These are phyloP conservation scores for Olyra latifolia DNA, from an alignment of 176 grass and related monocot genomes.

Conservation along the genomic window DNA sequence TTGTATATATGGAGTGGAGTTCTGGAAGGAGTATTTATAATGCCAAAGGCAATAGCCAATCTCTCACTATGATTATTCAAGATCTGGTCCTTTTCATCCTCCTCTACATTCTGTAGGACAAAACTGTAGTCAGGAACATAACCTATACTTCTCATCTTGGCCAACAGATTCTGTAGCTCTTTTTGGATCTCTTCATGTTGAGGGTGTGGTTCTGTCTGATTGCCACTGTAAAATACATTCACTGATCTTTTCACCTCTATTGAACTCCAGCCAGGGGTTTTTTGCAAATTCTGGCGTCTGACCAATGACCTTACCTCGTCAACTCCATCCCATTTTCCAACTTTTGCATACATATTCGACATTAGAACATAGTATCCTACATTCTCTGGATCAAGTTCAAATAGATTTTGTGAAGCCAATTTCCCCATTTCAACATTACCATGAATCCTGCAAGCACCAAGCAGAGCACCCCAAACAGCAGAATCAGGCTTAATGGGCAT, in stretches of 20 bases:
- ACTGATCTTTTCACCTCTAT: conserved; percentile 67
- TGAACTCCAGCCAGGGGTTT: conserved; percentile 84
- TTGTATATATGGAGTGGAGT: conserved; percentile 65
- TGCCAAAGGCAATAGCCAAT: conserved; percentile 72
- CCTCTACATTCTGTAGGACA: conserved; percentile 73
- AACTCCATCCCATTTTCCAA: conserved; percentile 79
- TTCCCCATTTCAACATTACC: conserved; percentile 71
- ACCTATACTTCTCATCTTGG: conserved; percentile 65
- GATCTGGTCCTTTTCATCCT: conserved; percentile 79
- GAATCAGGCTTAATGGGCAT: conserved; percentile 66
- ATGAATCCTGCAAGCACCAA: conserved; percentile 78
- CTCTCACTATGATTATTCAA: conserved; percentile 75
- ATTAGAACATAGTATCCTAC: conserved; percentile 81
- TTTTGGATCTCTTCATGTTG: conserved; percentile 62
- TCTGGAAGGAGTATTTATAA: conserved; percentile 62
- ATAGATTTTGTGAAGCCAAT: conserved; percentile 59
- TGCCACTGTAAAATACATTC: conserved; percentile 72
- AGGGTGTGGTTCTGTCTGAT: conserved; percentile 57
- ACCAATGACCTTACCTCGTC: conserved; percentile 71
- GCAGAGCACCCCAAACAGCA: conserved; percentile 70
- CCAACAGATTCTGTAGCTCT: conserved; percentile 45
- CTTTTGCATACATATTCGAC: conserved; percentile 83
- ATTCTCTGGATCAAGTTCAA: conserved; percentile 64
- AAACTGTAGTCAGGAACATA: conserved; percentile 81
- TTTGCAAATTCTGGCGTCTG: conserved; percentile 54